These are phyloP conservation scores for Metarhizium robertsii DNA, from an alignment of 2,329 filamentous ascomycete genomes.

Conservation along the genomic window DNA sequence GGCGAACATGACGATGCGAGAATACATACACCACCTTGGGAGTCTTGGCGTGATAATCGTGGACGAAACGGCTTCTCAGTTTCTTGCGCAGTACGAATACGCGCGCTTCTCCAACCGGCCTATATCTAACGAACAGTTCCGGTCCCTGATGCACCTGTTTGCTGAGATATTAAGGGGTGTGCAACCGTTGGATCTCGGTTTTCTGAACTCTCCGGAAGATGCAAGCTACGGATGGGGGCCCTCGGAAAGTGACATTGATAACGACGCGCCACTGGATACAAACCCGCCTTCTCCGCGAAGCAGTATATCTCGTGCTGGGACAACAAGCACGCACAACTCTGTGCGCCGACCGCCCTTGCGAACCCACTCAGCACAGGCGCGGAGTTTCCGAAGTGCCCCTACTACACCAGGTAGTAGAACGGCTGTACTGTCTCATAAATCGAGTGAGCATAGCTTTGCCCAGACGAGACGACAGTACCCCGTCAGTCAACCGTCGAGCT, in stretches of 20 bases:
- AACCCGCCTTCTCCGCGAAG: constrained; percentile 30
- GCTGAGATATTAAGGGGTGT: constrained; percentile 72
- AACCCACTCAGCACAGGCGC: constrained; percentile 32
- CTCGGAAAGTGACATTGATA: constrained; percentile 34
- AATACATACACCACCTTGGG: constrained; percentile 67
- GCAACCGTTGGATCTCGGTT: constrained; percentile 48
- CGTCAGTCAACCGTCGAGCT: constrained; percentile 26
- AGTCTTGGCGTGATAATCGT: constrained; percentile 51
- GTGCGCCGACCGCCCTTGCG: constrained; percentile 18
- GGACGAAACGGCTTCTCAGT: constrained; percentile 42
- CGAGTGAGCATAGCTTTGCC: constrained; percentile 31
- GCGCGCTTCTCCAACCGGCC: constrained; percentile 71
- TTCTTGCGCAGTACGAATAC: constrained; percentile 70
- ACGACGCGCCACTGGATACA: constrained; percentile 34
- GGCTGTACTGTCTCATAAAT: constrained; percentile 25
- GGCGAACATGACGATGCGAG: constrained; percentile 62
- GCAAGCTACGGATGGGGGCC: constrained; percentile 13
- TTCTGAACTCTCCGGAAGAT: constrained; percentile 31
- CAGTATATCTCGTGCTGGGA: constrained; percentile 17
- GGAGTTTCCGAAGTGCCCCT: constrained; percentile 42
- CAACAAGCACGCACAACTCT: constrained; percentile 23
- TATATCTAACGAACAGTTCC: constrained; percentile 62
- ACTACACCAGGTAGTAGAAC: constrained; percentile 39
- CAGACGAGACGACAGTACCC: constrained; percentile 32
- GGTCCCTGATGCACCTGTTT: constrained; percentile 74